Evolutionary conservation across 345 rosid species (phyloP).

Genomic region (Eucalyptus dawsonii): DNA sequence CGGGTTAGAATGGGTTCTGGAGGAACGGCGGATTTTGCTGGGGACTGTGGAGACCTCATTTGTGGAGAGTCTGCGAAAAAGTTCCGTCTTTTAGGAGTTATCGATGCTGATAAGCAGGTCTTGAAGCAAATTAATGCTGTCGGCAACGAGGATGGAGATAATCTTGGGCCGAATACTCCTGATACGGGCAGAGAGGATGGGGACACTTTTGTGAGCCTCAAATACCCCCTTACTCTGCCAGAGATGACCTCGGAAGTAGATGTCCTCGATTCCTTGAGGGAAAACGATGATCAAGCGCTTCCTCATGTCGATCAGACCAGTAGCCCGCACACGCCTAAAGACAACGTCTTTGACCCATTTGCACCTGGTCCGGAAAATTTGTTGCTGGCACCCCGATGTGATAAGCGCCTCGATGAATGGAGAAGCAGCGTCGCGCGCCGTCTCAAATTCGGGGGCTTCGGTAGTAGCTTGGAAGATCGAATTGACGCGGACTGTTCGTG

Average conservation of each 20-base stretch:
- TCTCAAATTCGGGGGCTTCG: slow-evolving; percentile 14
- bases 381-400: slow-evolving; percentile 31
- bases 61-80: background rate
- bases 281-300: background rate
- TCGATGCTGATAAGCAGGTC: background rate
- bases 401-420: slow-evolving; percentile 15
- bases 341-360: slow-evolving; percentile 39
- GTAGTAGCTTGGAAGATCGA: background rate
- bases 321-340: slow-evolving; percentile 31
- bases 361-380: slow-evolving; percentile 39
- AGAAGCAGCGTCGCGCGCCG: slow-evolving; percentile 21
- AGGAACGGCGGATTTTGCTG: background rate
- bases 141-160: background rate
- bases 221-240: slow-evolving; percentile 1
- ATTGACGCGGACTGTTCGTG: background rate
- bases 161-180: slow-evolving; percentile 34
- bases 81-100: background rate
- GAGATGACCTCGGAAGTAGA: background rate
- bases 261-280: background rate
- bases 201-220: slow-evolving; percentile 7
- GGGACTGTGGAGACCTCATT: background rate
- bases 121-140: background rate
- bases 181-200: slow-evolving; percentile 27
- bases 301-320: background rate
- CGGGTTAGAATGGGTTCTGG: background rate